Evolutionary conservation across 805 yeast species (phyloP).

Genomic region (Lipomyces lipofer): DNA sequence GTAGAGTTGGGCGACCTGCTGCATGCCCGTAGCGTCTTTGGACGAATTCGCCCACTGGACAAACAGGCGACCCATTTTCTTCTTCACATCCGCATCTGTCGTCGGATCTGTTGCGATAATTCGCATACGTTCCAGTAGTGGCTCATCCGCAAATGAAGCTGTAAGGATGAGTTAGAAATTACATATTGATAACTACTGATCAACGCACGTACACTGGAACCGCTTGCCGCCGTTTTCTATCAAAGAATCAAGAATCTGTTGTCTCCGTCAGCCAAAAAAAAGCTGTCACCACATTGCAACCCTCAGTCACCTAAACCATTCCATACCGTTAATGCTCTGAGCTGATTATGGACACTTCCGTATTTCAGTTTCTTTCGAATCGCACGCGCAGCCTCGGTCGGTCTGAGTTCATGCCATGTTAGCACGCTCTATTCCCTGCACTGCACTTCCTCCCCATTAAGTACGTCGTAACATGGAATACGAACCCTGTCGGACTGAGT

Average conservation of each 20-base stretch:
- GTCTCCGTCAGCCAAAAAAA: too few species aligned
- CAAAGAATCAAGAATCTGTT: conserved; percentile 52
- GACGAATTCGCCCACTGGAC: conserved; percentile 68
- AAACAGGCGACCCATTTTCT: conserved; percentile 53
- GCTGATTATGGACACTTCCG: conserved; percentile 66
- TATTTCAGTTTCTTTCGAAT: conserved; percentile 85
- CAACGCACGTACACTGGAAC: conserved; percentile 31
- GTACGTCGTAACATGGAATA: not conserved
- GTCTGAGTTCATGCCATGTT: conserved; percentile 40
- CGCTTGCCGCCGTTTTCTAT: conserved; percentile 55
- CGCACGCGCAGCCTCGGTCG: conserved; percentile 86
- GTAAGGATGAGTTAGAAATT: not conserved
- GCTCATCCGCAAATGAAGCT: conserved; percentile 50
- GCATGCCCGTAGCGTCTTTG: conserved; percentile 50
- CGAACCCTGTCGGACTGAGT: conserved; percentile 43
- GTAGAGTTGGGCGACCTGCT: conserved; percentile 51
- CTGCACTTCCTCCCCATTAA: too few species aligned
- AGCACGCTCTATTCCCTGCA: not conserved
- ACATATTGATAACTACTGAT: not conserved
- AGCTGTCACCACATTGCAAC: too few species aligned
- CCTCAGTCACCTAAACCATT: too few species aligned
- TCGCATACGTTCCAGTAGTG: conserved; percentile 62
- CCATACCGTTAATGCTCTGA: conserved; percentile 59
- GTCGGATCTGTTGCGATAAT: conserved; percentile 48
- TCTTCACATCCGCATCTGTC: conserved; percentile 48